Evolutionary conservation across 2,329 filamentous ascomycete genomes (phyloP).

Genomic region (Clonostachys rosea): DNA sequence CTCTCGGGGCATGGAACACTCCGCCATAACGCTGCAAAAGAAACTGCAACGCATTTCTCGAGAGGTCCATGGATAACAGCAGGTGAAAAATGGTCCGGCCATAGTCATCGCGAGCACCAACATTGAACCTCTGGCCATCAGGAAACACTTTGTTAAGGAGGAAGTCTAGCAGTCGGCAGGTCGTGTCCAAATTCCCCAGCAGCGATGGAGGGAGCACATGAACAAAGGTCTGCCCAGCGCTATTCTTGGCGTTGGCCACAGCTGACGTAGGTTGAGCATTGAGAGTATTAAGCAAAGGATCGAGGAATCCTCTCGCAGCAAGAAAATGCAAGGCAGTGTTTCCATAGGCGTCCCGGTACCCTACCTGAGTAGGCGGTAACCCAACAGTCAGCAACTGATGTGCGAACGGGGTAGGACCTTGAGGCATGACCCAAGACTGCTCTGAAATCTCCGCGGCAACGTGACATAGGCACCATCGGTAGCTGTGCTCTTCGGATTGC

Average conservation of each 20-base stretch:
- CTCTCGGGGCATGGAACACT: constrained; percentile 28
- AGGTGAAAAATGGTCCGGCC: constrained; percentile 49
- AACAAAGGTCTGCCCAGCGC: constrained; percentile 42
- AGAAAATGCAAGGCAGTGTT: constrained; percentile 44
- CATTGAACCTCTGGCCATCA: constrained; percentile 13
- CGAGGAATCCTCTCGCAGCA: constrained; percentile 22
- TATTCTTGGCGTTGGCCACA: constrained; percentile 27
- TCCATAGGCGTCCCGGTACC: constrained; percentile 31
- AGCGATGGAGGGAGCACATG: constrained; percentile 25
- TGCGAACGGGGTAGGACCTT: constrained; percentile 12
- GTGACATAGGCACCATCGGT: constrained; percentile 19
- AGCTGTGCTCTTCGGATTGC: constrained; percentile 12
- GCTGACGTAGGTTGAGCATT: constrained; percentile 4
- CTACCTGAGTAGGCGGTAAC: constrained; percentile 4
- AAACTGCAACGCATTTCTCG: constrained; percentile 17
- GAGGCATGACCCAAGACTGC: constrained; percentile 20
- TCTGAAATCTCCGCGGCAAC: constrained; percentile 11
- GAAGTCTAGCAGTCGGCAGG: constrained; percentile 18
- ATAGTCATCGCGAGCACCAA: constrained; percentile 38
- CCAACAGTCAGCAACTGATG: constrained; percentile 7
- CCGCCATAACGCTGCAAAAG: constrained; percentile 26
- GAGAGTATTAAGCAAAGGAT: constrained; percentile 20
- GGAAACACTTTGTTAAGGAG: constrained; percentile 4
- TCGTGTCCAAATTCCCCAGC: constrained; percentile 1
- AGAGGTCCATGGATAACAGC: constrained; percentile 19